Conservation (phyloP, 129 eudicot species). For the Saposhnikovia divaricata region DNA sequence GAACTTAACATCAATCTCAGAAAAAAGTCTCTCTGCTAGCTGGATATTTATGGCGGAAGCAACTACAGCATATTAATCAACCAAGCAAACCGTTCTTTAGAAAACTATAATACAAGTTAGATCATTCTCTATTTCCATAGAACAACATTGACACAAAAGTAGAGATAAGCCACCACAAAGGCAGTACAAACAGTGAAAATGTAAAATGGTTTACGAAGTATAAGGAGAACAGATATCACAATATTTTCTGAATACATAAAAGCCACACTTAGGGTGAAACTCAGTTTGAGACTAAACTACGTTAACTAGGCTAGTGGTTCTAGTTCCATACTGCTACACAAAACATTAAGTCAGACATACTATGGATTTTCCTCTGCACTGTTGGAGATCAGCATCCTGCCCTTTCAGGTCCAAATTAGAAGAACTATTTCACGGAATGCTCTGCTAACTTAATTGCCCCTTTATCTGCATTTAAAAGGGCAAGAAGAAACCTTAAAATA, state of each 20-base stretch:
- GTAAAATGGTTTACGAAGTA: background rate
- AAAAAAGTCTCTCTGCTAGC: background rate
- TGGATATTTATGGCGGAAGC: background rate
- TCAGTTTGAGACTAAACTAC: background rate
- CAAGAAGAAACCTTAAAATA: conserved; percentile 5
- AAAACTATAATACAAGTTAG: background rate
- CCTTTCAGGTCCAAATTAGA: conserved; percentile 46
- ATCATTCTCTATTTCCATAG: background rate
- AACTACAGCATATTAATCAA: background rate
- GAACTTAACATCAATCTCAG: background rate
- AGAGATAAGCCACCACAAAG: background rate
- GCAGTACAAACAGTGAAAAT: background rate
- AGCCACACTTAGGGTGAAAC: background rate
- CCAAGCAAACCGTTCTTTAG: background rate
- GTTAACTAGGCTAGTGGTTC: background rate
- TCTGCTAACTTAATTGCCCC: conserved; percentile 49
- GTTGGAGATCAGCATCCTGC: conserved; percentile 28
- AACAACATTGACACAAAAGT: background rate
- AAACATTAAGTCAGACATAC: conserved; percentile 6
- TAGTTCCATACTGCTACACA: background rate
- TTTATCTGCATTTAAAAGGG: conserved; percentile 46
- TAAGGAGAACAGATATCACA: background rate
- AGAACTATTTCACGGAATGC: conserved; percentile 40
- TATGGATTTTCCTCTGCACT: conserved; percentile 33
- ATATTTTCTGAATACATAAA: background rate